Base-by-base conservation (phyloP, 768 basidiomycete genomes). In the Lactarius evosmus region DNA sequence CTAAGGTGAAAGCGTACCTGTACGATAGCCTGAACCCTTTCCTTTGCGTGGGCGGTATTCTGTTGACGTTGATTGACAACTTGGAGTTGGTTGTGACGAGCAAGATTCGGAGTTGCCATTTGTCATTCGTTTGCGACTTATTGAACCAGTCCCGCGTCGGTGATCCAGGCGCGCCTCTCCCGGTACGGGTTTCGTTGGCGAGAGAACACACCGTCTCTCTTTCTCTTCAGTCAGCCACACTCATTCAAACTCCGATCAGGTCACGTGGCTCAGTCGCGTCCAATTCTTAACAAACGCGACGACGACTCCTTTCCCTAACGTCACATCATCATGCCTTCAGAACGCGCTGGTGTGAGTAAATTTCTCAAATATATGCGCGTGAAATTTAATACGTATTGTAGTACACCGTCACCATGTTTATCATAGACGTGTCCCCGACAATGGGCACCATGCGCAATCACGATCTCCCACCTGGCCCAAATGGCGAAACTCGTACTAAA, bases 361-460 rank as follows among this genome's bases (percentile, higher is more conserved):
- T 25, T 25, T 52, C 11, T n/a, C 41, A 7, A 27, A 4, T 55
- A 27, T 54, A 55, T 72, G n/a, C 58, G 58, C 72, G 72, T 1
- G 73, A 44, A 17, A 46, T 38, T 30, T 34, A 12, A 19, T 29
- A 7, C 22, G 9, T 34, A 0, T 11, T 2, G 16, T 33, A 93
- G 92, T 93, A 86, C 72, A 91, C 90, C 0, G 91, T 90, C 1
- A 90, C 89, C 25, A 87, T 93, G 83, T 97, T 94, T 72, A 82
- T 96, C 70, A 77, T 98, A 69, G 95, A 98, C 79, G 78, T 88
- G 53, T 95, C 93, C 14, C 82, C 87, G 60, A 86, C 93, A 49
- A 98, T 97, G 95, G 88, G 82, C 22, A 82, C 81, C 58, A 71
- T 77, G 56, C 78, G 85, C 58, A 80, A 77, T 1, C 80, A 93